Conservation (phyloP, 1,139 yeast species). For the Casaregolazyma lundiana region DNA sequence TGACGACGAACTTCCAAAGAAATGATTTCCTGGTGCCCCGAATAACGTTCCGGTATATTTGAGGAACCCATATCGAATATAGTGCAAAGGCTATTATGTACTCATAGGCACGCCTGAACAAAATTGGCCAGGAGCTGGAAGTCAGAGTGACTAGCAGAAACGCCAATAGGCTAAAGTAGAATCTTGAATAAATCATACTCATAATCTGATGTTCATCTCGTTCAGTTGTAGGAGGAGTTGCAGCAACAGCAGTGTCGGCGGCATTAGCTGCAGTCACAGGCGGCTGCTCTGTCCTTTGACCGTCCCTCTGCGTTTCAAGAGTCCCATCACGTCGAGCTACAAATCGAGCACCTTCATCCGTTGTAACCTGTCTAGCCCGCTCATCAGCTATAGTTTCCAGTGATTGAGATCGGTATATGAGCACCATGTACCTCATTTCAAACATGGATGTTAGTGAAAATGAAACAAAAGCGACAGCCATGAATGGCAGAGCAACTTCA, state of each 20-base stretch:
- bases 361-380: constrained; percentile 31
- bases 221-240: constrained; percentile 19
- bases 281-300: constrained; percentile 11
- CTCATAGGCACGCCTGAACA: constrained; percentile 54
- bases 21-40: constrained; percentile 65
- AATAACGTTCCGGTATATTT: constrained; percentile 70
- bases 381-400: constrained; percentile 65
- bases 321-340: constrained; percentile 27
- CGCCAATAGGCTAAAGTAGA: constrained; percentile 55
- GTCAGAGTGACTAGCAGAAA: constrained; percentile 56
- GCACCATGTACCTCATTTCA: constrained; percentile 70
- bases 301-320: constrained; percentile 11
- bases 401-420: constrained; percentile 65
- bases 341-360: constrained; percentile 17
- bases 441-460: constrained; percentile 69
- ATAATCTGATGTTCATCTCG: constrained; percentile 55
- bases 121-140: constrained; percentile 60
- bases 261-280: constrained; percentile 14
- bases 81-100: constrained; percentile 46
- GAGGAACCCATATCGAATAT: constrained; percentile 89
- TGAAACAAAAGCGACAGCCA: constrained; percentile 65
- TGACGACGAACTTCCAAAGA: constrained; percentile 64
- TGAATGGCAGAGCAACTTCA: constrained; percentile 59
- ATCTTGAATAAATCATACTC: constrained; percentile 58
- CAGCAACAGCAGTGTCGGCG: constrained; percentile 6